phyloP scores from a whole-genome alignment of 768 basidiomycete genomes.

The Coprinopsis marcescibilis region DNA sequence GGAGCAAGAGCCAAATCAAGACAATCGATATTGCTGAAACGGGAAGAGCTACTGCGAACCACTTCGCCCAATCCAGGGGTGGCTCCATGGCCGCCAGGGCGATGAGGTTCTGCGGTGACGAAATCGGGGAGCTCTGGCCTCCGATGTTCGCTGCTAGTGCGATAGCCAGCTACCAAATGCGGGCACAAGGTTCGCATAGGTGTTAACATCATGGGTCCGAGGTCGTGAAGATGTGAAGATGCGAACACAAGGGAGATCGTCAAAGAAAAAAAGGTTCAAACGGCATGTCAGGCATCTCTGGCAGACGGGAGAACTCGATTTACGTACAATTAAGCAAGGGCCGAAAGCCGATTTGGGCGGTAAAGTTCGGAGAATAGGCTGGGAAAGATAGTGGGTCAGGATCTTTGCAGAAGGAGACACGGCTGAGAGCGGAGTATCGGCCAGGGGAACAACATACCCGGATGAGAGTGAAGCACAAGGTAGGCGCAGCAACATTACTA shows the following conservation, averaged over 20 bases:
- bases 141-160: slow-evolving; percentile 98
- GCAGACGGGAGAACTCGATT: not conserved
- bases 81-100: slow-evolving; percentile 85
- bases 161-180: slow-evolving; percentile 69
- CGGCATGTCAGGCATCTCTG: slow-evolving; percentile 3
- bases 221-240: not conserved
- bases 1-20: slow-evolving; percentile 86
- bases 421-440: slow-evolving; percentile 3
- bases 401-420: not conserved
- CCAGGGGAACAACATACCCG: slow-evolving; percentile 46
- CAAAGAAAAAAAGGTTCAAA: not conserved
- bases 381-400: slow-evolving; percentile 7
- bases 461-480: slow-evolving; percentile 93
- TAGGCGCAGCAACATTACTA: slow-evolving; percentile 94
- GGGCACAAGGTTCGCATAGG: not conserved
- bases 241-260: not conserved
- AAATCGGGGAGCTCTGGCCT: slow-evolving; percentile 95
- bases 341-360: slow-evolving; percentile 84
- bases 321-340: slow-evolving; percentile 83
- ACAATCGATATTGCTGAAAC: slow-evolving; percentile 83
- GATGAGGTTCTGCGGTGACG: slow-evolving; percentile 96
- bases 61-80: slow-evolving; percentile 78
- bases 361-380: slow-evolving; percentile 93
- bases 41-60: slow-evolving; percentile 93
- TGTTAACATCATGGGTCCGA: not conserved